Base-by-base conservation (phyloP, 768 basidiomycete species). In the Mycena galericulata region DNA sequence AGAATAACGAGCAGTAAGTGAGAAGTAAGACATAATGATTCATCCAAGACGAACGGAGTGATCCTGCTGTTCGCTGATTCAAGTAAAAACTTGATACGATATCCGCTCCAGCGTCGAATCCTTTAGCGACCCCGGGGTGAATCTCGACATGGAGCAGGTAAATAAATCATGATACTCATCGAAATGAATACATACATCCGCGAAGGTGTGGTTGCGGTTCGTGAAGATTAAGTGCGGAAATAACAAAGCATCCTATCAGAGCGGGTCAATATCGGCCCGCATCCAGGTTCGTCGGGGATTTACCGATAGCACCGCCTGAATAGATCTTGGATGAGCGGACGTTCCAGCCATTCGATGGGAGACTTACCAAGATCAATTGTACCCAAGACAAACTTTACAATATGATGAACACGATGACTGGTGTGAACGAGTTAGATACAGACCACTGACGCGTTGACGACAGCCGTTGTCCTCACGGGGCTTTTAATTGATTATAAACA, bases 121-220 rank as follows among this genome's bases (percentile, higher is more conserved):
- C 84, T 71, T 85, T 85, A 1, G 82, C 81, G 3, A 86, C 45
- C 4, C 83, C 83, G 56, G 84, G 83, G 70, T 83, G 81, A 10
- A 84, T 73, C 84, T 85, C 4, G 20, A 8, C 56, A 34, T 17
- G n/a, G n/a, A 27, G 36, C 11, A 17, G 15, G 17, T 22, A 55
- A 20, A 55, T 24, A 9, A 40, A 55, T 24, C 22, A 61, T 26
- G 27, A 32, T 38, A 38, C n/a, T n/a, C n/a, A 17, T 36, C 17
- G 41, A 6, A 17, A 43, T 7, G 8, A 29, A 40, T 10, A 38
- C 27, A 71, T 83, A 70, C 65, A 80, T n/a, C n/a, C n/a, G 49
- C 53, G 34, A 65, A 65, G 27, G 53, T 49, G 17, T 30, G 54
- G 43, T 67, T 67, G 5, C 66, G 66, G 45, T 67, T 26, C 59